Conservation (phyloP, 495 filamentous ascomycete species). For the Melanomma pulvis-pyrius region DNA sequence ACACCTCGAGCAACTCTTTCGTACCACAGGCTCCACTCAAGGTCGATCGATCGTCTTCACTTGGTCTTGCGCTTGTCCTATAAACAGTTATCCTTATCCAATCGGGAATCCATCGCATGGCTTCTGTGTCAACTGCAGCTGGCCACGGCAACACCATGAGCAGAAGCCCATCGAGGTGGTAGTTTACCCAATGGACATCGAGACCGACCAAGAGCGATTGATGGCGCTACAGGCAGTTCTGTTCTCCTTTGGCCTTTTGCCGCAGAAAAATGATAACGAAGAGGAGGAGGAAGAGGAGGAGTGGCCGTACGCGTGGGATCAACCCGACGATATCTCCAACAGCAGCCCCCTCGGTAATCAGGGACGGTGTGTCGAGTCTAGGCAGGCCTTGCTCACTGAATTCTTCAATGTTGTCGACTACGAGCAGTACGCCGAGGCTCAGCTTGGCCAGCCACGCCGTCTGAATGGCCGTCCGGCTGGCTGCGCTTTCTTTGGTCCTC, state of each 20-base stretch:
- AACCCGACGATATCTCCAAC: too few species aligned
- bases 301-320: too few species aligned
- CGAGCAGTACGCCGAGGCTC: neutral
- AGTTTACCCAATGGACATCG: neutral
- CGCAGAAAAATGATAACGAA: constrained; percentile 8
- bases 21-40: neutral
- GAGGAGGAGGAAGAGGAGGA: constrained; percentile 9
- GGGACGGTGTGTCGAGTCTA: too few species aligned
- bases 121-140: constrained; percentile 16
- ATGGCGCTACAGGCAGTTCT: constrained; percentile 17
- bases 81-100: constrained; percentile 9
- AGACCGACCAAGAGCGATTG: constrained; percentile 1
- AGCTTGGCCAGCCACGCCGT: too few species aligned
- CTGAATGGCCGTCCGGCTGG: too few species aligned
- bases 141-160: neutral
- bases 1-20: constrained; percentile 4
- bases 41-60: constrained; percentile 10
- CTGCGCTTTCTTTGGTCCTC: too few species aligned
- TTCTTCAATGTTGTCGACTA: constrained; percentile 5
- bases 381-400: neutral
- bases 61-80: constrained; percentile 17
- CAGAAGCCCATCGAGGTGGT: constrained; percentile 10
- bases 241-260: neutral
- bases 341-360: too few species aligned
- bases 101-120: neutral